These are phyloP conservation scores for Kodamaea leandrae DNA, from an alignment of 805 yeast genomes.

Conservation along the genomic window DNA sequence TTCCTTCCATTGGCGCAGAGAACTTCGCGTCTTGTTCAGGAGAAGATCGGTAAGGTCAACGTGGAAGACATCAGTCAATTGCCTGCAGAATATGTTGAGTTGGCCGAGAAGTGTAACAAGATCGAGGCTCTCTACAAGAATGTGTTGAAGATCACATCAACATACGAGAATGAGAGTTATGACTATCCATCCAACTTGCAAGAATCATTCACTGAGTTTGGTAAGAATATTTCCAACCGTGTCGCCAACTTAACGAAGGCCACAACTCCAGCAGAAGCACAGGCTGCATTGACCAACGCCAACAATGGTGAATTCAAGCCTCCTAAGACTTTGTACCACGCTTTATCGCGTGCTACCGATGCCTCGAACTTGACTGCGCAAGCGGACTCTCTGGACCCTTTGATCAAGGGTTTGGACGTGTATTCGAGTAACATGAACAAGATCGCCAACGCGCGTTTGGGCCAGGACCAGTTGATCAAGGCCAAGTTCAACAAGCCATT, in stretches of 20 bases:
- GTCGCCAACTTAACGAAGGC: slow-evolving; percentile 70
- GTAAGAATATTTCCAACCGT: slow-evolving; percentile 61
- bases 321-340: slow-evolving; percentile 83
- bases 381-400: slow-evolving; percentile 38
- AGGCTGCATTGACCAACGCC: slow-evolving; percentile 57
- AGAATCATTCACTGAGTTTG: slow-evolving; percentile 73
- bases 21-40: slow-evolving; percentile 76
- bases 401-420: slow-evolving; percentile 61
- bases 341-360: slow-evolving; percentile 73
- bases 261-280: slow-evolving; percentile 77
- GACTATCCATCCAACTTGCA: slow-evolving; percentile 77
- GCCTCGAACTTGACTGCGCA: slow-evolving; percentile 44
- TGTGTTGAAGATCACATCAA: slow-evolving; percentile 42
- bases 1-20: slow-evolving; percentile 69
- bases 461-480: slow-evolving; percentile 73
- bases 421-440: slow-evolving; percentile 69
- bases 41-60: slow-evolving; percentile 67
- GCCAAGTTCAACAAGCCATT: slow-evolving; percentile 68
- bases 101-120: slow-evolving; percentile 39
- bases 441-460: slow-evolving; percentile 77
- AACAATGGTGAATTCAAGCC: slow-evolving; percentile 45
- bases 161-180: slow-evolving; percentile 73
- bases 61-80: slow-evolving; percentile 70
- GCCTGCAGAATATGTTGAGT: slow-evolving; percentile 71
- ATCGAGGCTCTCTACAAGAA: slow-evolving; percentile 42